These are phyloP conservation scores for Phenoliferia sp. DNA, from an alignment of 1,284 basidiomycete species.

Conservation along the genomic window DNA sequence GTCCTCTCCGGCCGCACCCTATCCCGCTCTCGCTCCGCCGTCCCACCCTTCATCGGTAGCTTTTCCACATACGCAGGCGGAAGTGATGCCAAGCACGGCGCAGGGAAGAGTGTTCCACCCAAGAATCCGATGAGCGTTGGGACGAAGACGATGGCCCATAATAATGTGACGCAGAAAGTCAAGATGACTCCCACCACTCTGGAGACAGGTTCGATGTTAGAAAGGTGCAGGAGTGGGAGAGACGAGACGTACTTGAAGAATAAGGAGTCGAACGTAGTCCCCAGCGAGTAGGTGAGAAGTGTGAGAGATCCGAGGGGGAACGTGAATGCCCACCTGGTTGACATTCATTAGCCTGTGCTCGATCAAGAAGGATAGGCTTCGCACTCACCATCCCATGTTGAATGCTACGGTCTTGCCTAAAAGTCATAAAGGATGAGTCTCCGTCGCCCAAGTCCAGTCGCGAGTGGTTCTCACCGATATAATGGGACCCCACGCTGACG, in stretches of 20 bases:
- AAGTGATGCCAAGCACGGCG: slow-evolving; percentile 31
- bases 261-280: slow-evolving; percentile 29
- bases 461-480: not conserved
- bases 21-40: not conserved
- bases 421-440: not conserved
- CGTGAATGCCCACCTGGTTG: slow-evolving; percentile 6
- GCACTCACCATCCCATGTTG: slow-evolving; percentile 29
- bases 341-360: not conserved
- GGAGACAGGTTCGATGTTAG: not conserved
- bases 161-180: slow-evolving; percentile 19
- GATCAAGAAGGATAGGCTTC: slow-evolving; percentile 1
- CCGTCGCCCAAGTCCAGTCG: not conserved
- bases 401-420: slow-evolving; percentile 16
- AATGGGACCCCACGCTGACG: slow-evolving; percentile 23
- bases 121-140: slow-evolving; percentile 30
- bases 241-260: slow-evolving; percentile 32
- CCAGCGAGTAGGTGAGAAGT: slow-evolving; percentile 36
- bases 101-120: slow-evolving; percentile 32
- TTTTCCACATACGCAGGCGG: slow-evolving; percentile 28
- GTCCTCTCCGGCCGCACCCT: too few species aligned
- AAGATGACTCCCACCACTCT: slow-evolving; percentile 31
- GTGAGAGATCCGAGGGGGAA: slow-evolving; percentile 36
- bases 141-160: slow-evolving; percentile 27
- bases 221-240: too few species aligned
- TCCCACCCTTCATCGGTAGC: slow-evolving; percentile 1